Conservation (phyloP, 2,329 filamentous ascomycete genomes). For the Thyridium curvatum region DNA sequence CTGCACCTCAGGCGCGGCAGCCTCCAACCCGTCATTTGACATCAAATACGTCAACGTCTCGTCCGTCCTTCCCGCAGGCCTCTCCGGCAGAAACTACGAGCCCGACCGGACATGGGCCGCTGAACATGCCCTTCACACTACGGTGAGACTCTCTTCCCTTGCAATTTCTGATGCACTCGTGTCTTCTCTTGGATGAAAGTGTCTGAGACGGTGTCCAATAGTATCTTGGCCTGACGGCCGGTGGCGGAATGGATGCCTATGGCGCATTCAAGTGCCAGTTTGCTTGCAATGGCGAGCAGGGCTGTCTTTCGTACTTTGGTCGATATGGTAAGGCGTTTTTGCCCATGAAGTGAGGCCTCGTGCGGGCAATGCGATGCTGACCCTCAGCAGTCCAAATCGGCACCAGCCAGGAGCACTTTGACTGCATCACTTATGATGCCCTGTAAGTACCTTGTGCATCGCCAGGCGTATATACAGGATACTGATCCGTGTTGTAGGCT, state of each 20-base stretch:
- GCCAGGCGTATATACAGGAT: not conserved
- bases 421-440: conserved; percentile 15
- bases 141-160: conserved; percentile 2
- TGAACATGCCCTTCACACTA: conserved; percentile 5
- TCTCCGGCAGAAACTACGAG: conserved; percentile 4
- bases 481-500: conserved; percentile 9
- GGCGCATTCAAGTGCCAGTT: conserved; percentile 22
- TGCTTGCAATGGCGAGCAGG: conserved; percentile 15
- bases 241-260: conserved; percentile 11
- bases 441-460: conserved; percentile 9
- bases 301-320: conserved; percentile 18
- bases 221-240: conserved; percentile 9
- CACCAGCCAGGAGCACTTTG: conserved; percentile 9
- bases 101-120: conserved; percentile 4
- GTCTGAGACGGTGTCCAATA: conserved; percentile 1
- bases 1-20: conserved; percentile 3
- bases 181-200: not conserved
- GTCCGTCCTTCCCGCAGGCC: conserved; percentile 1
- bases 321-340: conserved; percentile 14
- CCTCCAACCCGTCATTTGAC: not conserved
- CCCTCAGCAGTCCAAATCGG: conserved; percentile 5
- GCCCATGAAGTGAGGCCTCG: not conserved
- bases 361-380: not conserved
- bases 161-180: not conserved
- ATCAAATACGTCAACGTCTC: conserved; percentile 4